Evolutionary conservation across 139 green algal genomes (phyloP), one percentile per base, ranked within the genome.

Genomic region (Micromonas pusilla): DNA sequence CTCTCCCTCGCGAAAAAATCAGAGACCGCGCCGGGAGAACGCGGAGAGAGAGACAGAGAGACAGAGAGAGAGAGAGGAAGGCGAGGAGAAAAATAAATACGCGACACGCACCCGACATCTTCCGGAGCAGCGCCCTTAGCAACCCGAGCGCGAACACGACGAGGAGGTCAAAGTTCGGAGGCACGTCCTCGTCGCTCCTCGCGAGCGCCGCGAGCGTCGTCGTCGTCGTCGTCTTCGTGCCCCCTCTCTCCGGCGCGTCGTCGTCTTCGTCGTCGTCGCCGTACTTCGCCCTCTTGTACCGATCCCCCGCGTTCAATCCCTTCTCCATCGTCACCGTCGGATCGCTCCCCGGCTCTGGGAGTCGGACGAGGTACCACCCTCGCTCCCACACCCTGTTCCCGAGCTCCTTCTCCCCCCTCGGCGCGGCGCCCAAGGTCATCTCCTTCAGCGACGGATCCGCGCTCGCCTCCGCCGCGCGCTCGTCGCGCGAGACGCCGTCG

Each of bases 71-170:
- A n/a, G n/a, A n/a, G n/a, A n/a, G n/a, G n/a, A n/a, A n/a, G n/a
- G n/a, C n/a, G n/a, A n/a, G n/a, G n/a, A n/a, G n/a, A n/a, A n/a
- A n/a, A n/a, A n/a, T n/a, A n/a, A n/a, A n/a, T n/a, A n/a, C n/a
- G n/a, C n/a, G n/a, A n/a, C n/a, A n/a, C n/a, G n/a, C n/a, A n/a
- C n/a, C 84, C 68, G 92, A 52, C 23, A 38, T 70, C 0, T 60
- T 64, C 9, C 45, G 45, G 16, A 57, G 45, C 45, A 57, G 45
- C 45, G 45, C 45, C 3, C 85, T 79, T 62, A 97, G 83, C 81
- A 96, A 72, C 63, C 82, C 85, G 33, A 97, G 81, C 3, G 87
- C 90, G 78, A 96, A 92, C 77, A 93, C 87, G 4, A 90, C 78
- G 70, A 97, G 23, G 75, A 97, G 82, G 66, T 92, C 81, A 68